Evolutionary conservation across 1,284 basidiomycete genomes (phyloP).

Genomic region (Marasmius sp.): DNA sequence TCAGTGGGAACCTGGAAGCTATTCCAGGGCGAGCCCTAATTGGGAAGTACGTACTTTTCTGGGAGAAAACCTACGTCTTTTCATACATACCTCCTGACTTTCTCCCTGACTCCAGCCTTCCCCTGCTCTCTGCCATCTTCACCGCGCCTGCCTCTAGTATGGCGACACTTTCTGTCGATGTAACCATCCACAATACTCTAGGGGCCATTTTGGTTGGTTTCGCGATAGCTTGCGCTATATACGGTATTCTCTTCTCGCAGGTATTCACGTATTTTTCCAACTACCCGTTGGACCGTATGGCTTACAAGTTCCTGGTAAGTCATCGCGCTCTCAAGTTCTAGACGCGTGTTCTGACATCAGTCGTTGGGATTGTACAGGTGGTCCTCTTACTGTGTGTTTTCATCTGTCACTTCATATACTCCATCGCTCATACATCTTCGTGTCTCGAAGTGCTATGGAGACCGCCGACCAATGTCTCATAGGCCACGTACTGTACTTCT

Average conservation of each 20-base stretch:
- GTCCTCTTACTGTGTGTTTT: constrained; percentile 37
- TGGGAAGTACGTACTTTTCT: too few relatives aligned
- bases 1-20: neutral
- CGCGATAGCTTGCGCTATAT: constrained; percentile 46
- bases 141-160: neutral
- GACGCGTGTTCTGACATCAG: neutral
- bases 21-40: neutral
- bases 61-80: neutral
- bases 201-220: constrained; percentile 63
- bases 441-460: constrained; percentile 38
- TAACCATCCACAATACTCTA: constrained; percentile 48
- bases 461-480: constrained; percentile 53
- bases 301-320: constrained; percentile 58
- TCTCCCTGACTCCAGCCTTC: neutral
- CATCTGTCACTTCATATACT: constrained; percentile 12
- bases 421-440: neutral
- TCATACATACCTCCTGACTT: neutral
- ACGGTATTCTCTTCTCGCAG: constrained; percentile 54
- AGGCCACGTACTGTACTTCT: constrained; percentile 55
- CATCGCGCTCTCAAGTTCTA: neutral
- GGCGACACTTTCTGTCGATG: neutral
- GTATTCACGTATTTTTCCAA: constrained; percentile 52
- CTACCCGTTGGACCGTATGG: constrained; percentile 50
- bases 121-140: neutral
- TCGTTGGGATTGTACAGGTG: constrained; percentile 32